phyloP scores from a whole-genome alignment of 1,139 yeast species.

The Geotrichum macrosporum region DNA sequence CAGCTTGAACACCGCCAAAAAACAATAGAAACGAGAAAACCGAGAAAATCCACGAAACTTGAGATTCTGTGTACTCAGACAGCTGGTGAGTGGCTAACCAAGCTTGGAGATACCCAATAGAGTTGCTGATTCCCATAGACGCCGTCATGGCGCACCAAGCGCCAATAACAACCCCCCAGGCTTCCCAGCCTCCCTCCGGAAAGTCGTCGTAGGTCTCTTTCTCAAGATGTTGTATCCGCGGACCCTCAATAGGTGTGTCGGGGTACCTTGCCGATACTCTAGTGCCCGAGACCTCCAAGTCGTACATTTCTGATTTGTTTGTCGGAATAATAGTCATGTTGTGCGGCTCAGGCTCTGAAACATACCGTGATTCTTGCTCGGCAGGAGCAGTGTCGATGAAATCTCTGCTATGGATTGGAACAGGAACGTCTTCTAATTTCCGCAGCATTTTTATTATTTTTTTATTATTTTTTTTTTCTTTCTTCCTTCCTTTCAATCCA shows the following conservation, averaged over 20 bases:
- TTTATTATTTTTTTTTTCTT: too few relatives aligned
- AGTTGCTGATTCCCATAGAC: slow-evolving; percentile 59
- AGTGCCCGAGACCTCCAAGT: not conserved
- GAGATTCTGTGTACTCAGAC: slow-evolving; percentile 41
- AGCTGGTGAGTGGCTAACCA: slow-evolving; percentile 52
- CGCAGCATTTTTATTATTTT: too few relatives aligned
- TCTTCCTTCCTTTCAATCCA: too few relatives aligned
- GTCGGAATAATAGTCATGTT: too few relatives aligned
- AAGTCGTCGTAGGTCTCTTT: slow-evolving; percentile 33
- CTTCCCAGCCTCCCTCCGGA: slow-evolving; percentile 62
- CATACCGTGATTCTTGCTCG: too few relatives aligned
- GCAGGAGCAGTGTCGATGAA: too few relatives aligned
- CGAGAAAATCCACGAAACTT: slow-evolving; percentile 62
- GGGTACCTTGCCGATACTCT: not conserved
- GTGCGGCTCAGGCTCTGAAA: too few relatives aligned
- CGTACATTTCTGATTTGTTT: too few relatives aligned
- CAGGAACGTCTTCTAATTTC: too few relatives aligned
- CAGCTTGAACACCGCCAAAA: slow-evolving; percentile 56
- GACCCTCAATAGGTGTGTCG: not conserved
- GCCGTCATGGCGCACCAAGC: slow-evolving; percentile 54
- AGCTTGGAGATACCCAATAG: slow-evolving; percentile 59
- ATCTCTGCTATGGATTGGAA: too few relatives aligned
- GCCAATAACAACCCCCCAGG: slow-evolving; percentile 59
- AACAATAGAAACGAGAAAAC: slow-evolving; percentile 53
- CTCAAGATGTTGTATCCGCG: slow-evolving; percentile 10